These are phyloP conservation scores for Rhytidiadelphus loreus DNA, from an alignment of 225 moss, liverwort and hornwort species.

Conservation along the genomic window DNA sequence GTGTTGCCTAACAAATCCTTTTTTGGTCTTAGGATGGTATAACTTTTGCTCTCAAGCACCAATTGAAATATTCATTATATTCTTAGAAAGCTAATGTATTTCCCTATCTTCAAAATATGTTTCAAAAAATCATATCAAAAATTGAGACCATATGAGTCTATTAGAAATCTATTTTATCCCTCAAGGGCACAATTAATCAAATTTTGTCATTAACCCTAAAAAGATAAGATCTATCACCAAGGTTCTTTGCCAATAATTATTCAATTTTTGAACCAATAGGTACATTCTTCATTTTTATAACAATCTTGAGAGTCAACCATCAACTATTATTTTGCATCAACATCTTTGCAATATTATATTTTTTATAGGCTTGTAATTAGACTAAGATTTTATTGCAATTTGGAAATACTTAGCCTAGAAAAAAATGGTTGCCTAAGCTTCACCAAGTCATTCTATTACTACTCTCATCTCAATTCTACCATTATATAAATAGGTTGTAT, in stretches of 20 bases:
- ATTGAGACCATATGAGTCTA: not conserved
- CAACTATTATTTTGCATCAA: not conserved
- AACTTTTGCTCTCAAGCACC: no score
- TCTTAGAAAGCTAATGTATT: no score
- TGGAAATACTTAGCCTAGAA: not conserved
- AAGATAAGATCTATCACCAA: not conserved
- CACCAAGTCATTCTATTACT: not conserved
- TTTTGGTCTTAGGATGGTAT: no score
- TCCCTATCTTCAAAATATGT: no score
- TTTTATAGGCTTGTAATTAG: not conserved
- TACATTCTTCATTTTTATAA: no score
- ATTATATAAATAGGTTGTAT: not conserved
- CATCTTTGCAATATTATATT: no score
- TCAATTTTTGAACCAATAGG: not conserved
- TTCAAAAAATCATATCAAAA: not conserved
- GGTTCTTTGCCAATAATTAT: not conserved
- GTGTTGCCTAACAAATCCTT: no score
- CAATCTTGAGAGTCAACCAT: not conserved
- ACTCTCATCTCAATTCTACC: rapidly evolving
- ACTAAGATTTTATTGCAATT: not conserved
- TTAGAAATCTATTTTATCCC: not conserved
- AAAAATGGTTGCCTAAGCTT: not conserved
- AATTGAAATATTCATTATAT: no score
- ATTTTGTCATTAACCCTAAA: not conserved
- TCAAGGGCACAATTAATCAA: rapidly evolving